phyloP scores from a whole-genome alignment of 805 yeast species.

The Saccharomycopsis selenospora region DNA sequence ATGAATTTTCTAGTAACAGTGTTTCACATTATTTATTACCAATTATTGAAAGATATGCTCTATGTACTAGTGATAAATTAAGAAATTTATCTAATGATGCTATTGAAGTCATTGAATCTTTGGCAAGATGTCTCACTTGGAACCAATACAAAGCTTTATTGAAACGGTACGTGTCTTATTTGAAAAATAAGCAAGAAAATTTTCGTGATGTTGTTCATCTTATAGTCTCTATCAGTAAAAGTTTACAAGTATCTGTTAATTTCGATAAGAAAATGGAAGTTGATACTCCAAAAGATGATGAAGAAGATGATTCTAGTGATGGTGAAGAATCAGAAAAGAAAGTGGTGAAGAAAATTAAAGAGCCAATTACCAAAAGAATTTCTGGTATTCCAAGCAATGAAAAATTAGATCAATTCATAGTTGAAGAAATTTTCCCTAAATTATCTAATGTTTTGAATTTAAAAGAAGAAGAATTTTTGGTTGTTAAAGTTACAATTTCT shows the following conservation, averaged over 20 bases:
- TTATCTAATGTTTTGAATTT: constrained; percentile 50
- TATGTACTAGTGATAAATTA: constrained; percentile 43
- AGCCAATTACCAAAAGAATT: no score
- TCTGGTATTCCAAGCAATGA: constrained; percentile 20
- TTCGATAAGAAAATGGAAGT: constrained; percentile 23
- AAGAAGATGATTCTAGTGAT: neutral
- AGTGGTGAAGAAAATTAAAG: no score
- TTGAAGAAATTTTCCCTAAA: constrained; percentile 52
- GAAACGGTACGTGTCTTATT: constrained; percentile 52
- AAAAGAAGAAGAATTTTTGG: constrained; percentile 74
- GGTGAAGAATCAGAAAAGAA: neutral
- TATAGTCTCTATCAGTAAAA: constrained; percentile 42
- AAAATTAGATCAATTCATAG: constrained; percentile 41
- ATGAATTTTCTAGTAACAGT: constrained; percentile 43
- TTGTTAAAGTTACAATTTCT: constrained; percentile 68
- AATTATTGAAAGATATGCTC: constrained; percentile 72
- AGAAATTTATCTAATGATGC: constrained; percentile 63
- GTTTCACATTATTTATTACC: constrained; percentile 81
- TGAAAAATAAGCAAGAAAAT: constrained; percentile 40
- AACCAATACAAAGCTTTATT: constrained; percentile 72
- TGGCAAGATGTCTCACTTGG: constrained; percentile 60
- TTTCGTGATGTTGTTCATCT: constrained; percentile 54
- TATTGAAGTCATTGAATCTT: constrained; percentile 49
- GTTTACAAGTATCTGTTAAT: constrained; percentile 36
- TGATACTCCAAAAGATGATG: constrained; percentile 18